These are phyloP conservation scores for Aspergillus ibericus DNA, from an alignment of 2,329 filamentous ascomycete genomes.

Conservation along the genomic window DNA sequence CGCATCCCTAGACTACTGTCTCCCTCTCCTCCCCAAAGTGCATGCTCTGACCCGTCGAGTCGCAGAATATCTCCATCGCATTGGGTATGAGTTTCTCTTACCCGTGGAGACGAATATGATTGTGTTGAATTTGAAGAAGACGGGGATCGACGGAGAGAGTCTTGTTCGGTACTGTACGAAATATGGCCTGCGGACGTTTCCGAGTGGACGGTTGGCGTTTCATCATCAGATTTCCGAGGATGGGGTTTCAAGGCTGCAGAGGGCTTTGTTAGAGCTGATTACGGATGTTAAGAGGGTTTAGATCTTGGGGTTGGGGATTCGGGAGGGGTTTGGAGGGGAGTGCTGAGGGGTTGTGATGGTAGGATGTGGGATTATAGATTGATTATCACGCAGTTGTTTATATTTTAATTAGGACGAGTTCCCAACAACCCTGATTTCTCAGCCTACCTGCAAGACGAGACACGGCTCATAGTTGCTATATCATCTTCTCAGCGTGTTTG, in stretches of 20 bases:
- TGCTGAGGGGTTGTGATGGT: too few species aligned
- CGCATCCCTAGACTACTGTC: conserved; percentile 21
- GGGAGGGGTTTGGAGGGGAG: too few species aligned
- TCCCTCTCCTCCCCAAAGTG: conserved; percentile 24
- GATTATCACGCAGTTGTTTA: too few species aligned
- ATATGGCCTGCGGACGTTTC: conserved; percentile 22
- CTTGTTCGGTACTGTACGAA: conserved; percentile 24
- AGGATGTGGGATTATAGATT: too few species aligned
- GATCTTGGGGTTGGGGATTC: not conserved
- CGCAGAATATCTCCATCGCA: conserved; percentile 18
- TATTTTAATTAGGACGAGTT: too few species aligned
- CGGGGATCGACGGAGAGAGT: conserved; percentile 17
- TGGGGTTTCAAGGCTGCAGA: conserved; percentile 20
- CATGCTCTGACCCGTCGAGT: conserved; percentile 23
- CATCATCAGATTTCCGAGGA: conserved; percentile 28
- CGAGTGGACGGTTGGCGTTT: conserved; percentile 26
- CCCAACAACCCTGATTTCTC: too few species aligned
- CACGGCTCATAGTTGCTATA: too few species aligned
- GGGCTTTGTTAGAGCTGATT: conserved; percentile 23
- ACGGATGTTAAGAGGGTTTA: not conserved
- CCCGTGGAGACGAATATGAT: conserved; percentile 33
- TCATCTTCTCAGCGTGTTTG: too few species aligned
- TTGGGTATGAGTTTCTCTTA: conserved; percentile 24
- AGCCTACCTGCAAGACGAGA: too few species aligned
- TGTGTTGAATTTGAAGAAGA: conserved; percentile 24